These are phyloP conservation scores for Symbiodinium pilosum DNA, from an alignment of 73 alveolate genomes.

Conservation along the genomic window DNA sequence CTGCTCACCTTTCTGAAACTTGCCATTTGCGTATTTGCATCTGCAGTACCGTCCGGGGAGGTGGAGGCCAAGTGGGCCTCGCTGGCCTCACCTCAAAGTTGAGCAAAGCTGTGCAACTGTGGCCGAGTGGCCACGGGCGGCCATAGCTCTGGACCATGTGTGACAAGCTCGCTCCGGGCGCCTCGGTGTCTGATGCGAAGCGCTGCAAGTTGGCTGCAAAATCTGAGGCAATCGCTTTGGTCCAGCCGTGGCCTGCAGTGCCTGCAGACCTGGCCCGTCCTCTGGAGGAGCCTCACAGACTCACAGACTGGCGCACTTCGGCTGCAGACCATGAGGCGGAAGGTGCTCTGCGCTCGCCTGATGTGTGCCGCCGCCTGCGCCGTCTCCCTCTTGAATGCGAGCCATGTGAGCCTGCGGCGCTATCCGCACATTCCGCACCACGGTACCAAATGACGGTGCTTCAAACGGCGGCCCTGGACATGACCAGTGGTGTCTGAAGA, in stretches of 20 bases:
- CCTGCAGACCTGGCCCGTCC: too few species aligned
- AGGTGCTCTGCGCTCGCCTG: too few species aligned
- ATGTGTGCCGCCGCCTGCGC: neutral
- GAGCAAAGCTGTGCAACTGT: neutral
- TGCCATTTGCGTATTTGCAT: too few species aligned
- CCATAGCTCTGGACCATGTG: neutral
- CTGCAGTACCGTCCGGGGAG: neutral
- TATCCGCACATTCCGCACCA: neutral
- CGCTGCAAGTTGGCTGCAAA: neutral
- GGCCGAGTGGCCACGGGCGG: neutral
- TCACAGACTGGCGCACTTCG: too few species aligned
- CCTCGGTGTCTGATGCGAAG: neutral
- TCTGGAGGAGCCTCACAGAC: neutral
- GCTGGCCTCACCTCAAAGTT: neutral
- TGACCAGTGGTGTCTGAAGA: too few species aligned
- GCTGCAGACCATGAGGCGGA: too few species aligned
- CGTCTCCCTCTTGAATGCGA: neutral
- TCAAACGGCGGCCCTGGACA: too few species aligned
- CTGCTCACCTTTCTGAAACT: too few species aligned
- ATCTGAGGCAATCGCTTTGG: neutral
- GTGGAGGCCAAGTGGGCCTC: neutral
- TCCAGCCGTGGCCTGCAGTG: neutral
- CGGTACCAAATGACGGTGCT: neutral
- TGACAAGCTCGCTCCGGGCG: slow-evolving; percentile 1
- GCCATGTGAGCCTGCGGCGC: neutral